Evolutionary conservation across 73 alveolate species (phyloP), one percentile per base, ranked within the genome.

Genomic region (Uronychia binucleata): DNA sequence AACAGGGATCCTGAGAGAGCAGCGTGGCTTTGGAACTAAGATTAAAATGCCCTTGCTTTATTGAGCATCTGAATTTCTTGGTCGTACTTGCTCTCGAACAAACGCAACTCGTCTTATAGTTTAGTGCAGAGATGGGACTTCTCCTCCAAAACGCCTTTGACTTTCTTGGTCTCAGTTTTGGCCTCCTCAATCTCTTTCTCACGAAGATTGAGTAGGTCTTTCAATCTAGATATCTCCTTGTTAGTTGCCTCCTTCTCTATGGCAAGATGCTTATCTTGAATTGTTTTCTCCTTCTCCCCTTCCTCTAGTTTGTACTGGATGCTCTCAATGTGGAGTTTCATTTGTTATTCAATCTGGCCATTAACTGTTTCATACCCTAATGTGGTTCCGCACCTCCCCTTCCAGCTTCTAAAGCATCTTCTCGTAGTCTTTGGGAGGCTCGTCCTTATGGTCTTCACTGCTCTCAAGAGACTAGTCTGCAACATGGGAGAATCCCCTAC

Each of bases 361-460:
- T 30, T 60, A 0, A 26, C 34, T 19, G 14, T 13, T 67, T 67
- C 26, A 27, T 81, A 81, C 91, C 77, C 87, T 88, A 13, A 88
- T 88, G 83, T 88, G 94, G 75, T 85, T 85, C 59, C 95, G 26
- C 33, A 82, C 80, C 77, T 89, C 95, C 32, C 58, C 59, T 84
- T 89, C 92, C 33, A 77, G 46, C 33, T 77, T 75, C 77, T 87
- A 26, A 1, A 89, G 85, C 13, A 30, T 77, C 77, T 58, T 33
- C 74, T 89, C 92, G 32, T 83, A 83, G 34, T 75, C 79, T 28
- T 33, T 59, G 57, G 78, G 90, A 1, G 90, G 84, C 84, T 60
- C 78, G n/a, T 19, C 67, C 67, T 5, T 67, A 67, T 5, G 31
- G 26, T 26, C 78, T 28, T 67, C 78, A 5, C 34, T 67, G 31